These are phyloP conservation scores for Myrmaecium sp. DNA, from an alignment of 2,329 filamentous ascomycete species.

Conservation along the genomic window DNA sequence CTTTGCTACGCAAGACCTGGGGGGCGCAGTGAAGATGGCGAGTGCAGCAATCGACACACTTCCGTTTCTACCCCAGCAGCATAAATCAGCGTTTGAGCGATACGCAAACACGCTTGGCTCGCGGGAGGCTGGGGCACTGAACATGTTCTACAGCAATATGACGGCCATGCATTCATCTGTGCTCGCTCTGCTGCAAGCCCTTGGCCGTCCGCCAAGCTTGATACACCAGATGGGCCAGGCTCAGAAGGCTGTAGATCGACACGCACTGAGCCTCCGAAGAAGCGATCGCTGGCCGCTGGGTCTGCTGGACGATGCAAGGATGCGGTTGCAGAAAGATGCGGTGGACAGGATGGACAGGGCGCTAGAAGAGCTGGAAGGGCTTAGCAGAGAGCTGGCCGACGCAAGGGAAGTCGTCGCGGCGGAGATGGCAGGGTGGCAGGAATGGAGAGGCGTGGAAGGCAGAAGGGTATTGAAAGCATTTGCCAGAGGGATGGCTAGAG, in stretches of 20 bases:
- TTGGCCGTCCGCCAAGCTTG: conserved; percentile 62
- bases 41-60: conserved; percentile 36
- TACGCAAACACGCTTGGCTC: conserved; percentile 51
- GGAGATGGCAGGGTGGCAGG: conserved; percentile 88
- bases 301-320: conserved; percentile 73
- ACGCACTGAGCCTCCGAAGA: conserved; percentile 55
- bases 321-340: conserved; percentile 66
- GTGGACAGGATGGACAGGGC: conserved; percentile 61
- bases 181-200: conserved; percentile 59
- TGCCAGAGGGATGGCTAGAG: conserved; percentile 60
- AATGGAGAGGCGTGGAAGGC: conserved; percentile 65
- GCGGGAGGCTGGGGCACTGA: conserved; percentile 56
- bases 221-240: conserved; percentile 60
- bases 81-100: conserved; percentile 54
- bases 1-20: conserved; percentile 48
- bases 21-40: conserved; percentile 42
- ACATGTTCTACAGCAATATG: conserved; percentile 57
- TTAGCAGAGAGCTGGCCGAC: conserved; percentile 73
- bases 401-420: conserved; percentile 86
- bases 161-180: conserved; percentile 72
- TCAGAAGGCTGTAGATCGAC: conserved; percentile 62
- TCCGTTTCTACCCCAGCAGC: conserved; percentile 48
- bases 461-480: conserved; percentile 58
- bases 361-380: conserved; percentile 50
- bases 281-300: conserved; percentile 66